Conservation (phyloP, 345 rosid species). For the Tarenaya hassleriana region DNA sequence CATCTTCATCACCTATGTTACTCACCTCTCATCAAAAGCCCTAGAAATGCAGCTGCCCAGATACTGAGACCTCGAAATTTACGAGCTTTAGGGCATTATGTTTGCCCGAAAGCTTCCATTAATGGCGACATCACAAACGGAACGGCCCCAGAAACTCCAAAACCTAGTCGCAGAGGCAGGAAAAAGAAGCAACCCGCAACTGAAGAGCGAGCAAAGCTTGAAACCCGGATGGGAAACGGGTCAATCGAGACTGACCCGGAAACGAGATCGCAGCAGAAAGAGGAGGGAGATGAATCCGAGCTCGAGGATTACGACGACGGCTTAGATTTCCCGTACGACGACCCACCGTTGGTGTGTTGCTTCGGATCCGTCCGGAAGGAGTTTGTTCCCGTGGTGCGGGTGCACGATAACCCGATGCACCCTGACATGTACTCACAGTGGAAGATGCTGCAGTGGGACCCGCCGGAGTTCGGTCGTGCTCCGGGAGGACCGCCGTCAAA, state of each 20-base stretch:
- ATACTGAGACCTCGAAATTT: conserved; percentile 1
- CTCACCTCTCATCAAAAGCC: conserved; percentile 20
- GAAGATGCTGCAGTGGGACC: conserved; percentile 96
- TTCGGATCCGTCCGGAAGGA: conserved; percentile 81
- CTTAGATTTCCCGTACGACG: conserved; percentile 57
- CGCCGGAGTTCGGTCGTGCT: conserved; percentile 79
- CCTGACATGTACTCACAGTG: conserved; percentile 83
- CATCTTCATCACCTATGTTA: conserved; percentile 30
- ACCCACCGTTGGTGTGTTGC: conserved; percentile 85
- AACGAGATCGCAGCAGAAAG: conserved; percentile 3
- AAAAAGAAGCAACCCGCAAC: conserved; percentile 39
- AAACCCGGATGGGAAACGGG: conserved; percentile 19
- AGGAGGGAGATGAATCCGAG: conserved; percentile 21
- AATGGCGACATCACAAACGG: conserved; percentile 32
- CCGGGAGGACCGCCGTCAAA: conserved; percentile 85
- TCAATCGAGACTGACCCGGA: conserved; percentile 17
- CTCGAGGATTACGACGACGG: conserved; percentile 62
- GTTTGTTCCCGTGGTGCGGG: conserved; percentile 79
- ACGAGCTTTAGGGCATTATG: not conserved
- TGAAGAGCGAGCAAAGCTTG: conserved; percentile 21
- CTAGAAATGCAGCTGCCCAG: conserved; percentile 13
- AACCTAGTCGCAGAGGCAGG: conserved; percentile 58
- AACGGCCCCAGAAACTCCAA: conserved; percentile 43
- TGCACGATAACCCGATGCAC: conserved; percentile 66
- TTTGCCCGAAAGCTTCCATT: conserved; percentile 30